Evolutionary conservation across 2,329 filamentous ascomycete species (phyloP).

Genomic region (Colletotrichum lupini): DNA sequence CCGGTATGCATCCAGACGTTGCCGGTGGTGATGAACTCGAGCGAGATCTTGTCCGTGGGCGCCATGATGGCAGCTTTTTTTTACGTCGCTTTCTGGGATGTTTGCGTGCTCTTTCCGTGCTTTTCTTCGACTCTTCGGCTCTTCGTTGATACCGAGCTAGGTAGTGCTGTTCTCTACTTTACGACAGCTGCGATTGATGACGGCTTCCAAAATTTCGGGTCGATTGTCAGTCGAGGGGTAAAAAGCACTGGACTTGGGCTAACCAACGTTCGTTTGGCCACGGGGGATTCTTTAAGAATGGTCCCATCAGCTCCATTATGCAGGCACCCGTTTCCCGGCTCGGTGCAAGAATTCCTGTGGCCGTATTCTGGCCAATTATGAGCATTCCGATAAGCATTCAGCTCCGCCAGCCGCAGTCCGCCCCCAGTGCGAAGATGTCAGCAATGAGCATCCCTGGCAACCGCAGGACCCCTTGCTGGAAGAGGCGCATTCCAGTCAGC

Average conservation of each 20-base stretch:
- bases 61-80: not conserved
- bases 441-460: not conserved
- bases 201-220: not conserved
- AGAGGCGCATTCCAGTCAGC: not conserved
- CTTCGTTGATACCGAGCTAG: not conserved
- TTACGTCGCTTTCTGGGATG: not conserved
- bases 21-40: conserved; percentile 39
- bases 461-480: not conserved
- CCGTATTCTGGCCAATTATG: conserved; percentile 28
- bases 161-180: not conserved
- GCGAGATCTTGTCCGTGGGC: conserved; percentile 5
- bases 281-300: not conserved
- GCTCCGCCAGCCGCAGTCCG: conserved; percentile 19
- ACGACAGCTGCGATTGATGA: not conserved
- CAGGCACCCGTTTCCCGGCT: not conserved
- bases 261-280: no score
- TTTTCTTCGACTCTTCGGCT: not conserved
- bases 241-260: not conserved
- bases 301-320: not conserved
- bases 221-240: not conserved
- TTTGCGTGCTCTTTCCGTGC: no score
- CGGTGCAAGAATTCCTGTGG: not conserved
- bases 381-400: not conserved
- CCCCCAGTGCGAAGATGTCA: not conserved
- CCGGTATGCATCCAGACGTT: conserved; percentile 35